Evolutionary conservation across 2,329 filamentous ascomycete species (phyloP), one percentile per base, ranked within the genome.

Genomic region (Colletotrichum liaoningense): DNA sequence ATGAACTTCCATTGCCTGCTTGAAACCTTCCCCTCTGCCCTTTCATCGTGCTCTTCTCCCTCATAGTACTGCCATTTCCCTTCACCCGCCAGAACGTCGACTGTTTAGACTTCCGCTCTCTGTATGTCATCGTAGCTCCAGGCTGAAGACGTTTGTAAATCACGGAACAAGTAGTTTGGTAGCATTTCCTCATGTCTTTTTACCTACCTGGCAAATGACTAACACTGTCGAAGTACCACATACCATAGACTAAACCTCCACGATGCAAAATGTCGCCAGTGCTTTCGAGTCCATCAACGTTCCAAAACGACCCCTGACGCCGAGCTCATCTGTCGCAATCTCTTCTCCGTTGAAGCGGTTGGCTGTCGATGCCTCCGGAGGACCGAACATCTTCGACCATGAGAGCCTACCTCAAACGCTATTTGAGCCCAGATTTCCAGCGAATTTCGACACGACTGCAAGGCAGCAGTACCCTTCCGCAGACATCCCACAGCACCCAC

Each of bases 241-340:
- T 22, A 11, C 7, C n/a, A 5, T n/a, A 26, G 52, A 35, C 14
- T 19, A 3, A 6, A 42, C 7, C 8, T 22, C 24, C 62, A 30
- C 46, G 1, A 16, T 28, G 28, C 46, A 38, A n/a, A 1, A 19
- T n/a, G 7, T 19, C 6, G n/a, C n/a, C 24, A 52, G 1, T 28
- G 22, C 38, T 24, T 63, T 58, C 58, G 52, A 28, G 1, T 28
- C 65, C 38, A 58, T 46, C 64, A 72, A 72, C 30, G 58, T 8
- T 16, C n/a, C 22, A n/a, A 72, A 72, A 33, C 58, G 69, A 69
- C 19, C 35, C 12, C 26, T 70, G 24, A 70, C 63, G 4, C 56
- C 58, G 2, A 54, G 3, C n/a, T 5, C 63, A 19, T 38, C 57
- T 7, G 28, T 26, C 4, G 14, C 12, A n/a, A 33, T 16, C 19